Conservation (phyloP, 306 rosid species). For the Luffa acutangula region DNA sequence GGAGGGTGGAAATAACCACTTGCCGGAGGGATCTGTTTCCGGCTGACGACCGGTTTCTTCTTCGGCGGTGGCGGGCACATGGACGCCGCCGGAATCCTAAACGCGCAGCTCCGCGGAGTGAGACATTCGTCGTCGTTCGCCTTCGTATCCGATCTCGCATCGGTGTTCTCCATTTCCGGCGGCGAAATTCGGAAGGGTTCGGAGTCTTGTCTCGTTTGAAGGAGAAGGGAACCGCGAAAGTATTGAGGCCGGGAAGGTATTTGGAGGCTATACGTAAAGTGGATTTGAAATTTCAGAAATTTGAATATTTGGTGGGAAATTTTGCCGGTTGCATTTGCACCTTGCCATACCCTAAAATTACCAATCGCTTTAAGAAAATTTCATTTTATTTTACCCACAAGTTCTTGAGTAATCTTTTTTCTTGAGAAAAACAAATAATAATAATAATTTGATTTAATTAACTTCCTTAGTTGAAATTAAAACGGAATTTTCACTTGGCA, state of each 20-base stretch:
- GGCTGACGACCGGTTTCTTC: slow-evolving; percentile 39
- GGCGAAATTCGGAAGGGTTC: neutral
- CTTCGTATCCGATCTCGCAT: slow-evolving; percentile 14
- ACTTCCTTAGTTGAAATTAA: no score
- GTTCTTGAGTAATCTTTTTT: no score
- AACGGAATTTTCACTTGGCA: no score
- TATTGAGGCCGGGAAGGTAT: neutral
- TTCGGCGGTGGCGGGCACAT: slow-evolving; percentile 62
- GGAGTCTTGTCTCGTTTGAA: neutral
- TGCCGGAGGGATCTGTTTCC: slow-evolving; percentile 35
- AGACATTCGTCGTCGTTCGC: slow-evolving; percentile 26
- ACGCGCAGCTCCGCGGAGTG: slow-evolving; percentile 49
- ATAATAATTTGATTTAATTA: no score
- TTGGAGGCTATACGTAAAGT: neutral
- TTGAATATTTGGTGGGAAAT: neutral
- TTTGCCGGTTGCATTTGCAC: neutral
- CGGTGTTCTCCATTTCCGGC: slow-evolving; percentile 15
- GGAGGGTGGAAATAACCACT: slow-evolving; percentile 69
- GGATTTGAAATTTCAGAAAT: neutral
- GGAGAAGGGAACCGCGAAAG: neutral
- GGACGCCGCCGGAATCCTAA: slow-evolving; percentile 33
- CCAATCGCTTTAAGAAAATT: no score
- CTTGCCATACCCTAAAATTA: no score
- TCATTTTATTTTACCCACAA: no score
- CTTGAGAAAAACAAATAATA: no score